Conservation (phyloP, 1,139 yeast genomes). For the Diutina scorzettiae region DNA sequence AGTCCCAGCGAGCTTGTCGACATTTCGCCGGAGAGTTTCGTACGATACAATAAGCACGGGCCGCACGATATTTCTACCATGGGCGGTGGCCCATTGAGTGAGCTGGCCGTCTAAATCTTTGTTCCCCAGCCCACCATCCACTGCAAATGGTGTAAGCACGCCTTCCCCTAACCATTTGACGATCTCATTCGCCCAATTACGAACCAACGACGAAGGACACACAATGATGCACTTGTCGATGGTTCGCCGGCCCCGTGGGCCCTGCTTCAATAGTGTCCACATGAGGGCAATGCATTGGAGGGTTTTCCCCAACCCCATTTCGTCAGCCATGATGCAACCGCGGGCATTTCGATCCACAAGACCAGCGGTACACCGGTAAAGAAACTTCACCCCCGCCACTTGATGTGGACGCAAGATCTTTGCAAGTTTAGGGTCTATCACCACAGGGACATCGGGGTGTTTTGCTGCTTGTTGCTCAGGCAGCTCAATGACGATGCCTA, state of each 20-base stretch:
- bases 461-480: conserved; percentile 34
- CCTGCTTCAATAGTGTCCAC: conserved; percentile 89
- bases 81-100: conserved; percentile 79
- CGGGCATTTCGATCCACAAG: conserved; percentile 74
- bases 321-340: conserved; percentile 99
- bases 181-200: conserved; percentile 97
- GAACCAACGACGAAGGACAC: conserved; percentile 89
- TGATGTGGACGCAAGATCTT: conserved; percentile 92
- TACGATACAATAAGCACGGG: conserved; percentile 94
- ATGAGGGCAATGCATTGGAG: conserved; percentile 82
- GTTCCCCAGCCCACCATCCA: conserved; percentile 78
- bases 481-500: conserved; percentile 48
- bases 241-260: conserved; percentile 78
- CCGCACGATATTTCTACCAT: conserved; percentile 79
- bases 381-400: conserved; percentile 85
- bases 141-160: conserved; percentile 74
- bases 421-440: conserved; percentile 80
- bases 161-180: conserved; percentile 95
- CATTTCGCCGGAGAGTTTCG: conserved; percentile 84
- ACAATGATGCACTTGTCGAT: conserved; percentile 88
- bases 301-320: conserved; percentile 96
- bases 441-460: conserved; percentile 86
- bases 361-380: conserved; percentile 87
- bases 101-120: conserved; percentile 56
- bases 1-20: conserved; percentile 60